phyloP scores from a whole-genome alignment of 768 basidiomycete genomes.

The Phylloporus sp. region DNA sequence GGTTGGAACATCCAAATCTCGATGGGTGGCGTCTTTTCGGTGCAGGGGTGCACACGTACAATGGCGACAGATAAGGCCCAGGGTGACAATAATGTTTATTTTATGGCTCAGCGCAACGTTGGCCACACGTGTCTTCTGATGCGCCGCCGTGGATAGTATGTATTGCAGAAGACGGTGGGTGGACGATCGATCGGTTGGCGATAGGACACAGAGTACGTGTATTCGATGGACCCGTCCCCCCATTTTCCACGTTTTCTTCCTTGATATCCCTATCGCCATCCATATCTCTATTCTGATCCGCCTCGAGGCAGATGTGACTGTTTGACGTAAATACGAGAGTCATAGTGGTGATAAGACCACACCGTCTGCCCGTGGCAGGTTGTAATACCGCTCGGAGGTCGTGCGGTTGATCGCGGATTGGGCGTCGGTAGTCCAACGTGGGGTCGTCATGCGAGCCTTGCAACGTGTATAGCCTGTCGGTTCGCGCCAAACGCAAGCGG shows the following conservation, averaged over 20 bases:
- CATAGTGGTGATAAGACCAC: neutral
- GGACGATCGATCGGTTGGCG: neutral
- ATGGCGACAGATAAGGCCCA: neutral
- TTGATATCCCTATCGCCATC: neutral
- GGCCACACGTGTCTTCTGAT: neutral
- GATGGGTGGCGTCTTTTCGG: too few species aligned
- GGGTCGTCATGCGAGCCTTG: too few species aligned
- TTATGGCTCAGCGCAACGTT: neutral
- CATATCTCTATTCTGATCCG: neutral
- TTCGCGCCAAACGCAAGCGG: neutral
- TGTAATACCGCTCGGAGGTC: neutral
- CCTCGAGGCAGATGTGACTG: neutral
- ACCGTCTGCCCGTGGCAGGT: too few species aligned
- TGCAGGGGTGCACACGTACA: neutral
- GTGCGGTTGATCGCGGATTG: conserved; percentile 8
- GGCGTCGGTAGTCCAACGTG: too few species aligned
- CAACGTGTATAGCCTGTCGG: neutral
- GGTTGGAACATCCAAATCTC: too few species aligned
- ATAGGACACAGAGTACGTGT: neutral
- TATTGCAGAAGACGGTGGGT: neutral
- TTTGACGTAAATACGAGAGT: neutral
- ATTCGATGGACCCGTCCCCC: neutral
- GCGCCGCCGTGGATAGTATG: neutral
- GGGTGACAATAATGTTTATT: neutral
- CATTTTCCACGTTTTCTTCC: neutral